A percentile compares a stretch with the other conserved stretches of the same genome.
These are phyloP conservation scores for Pseudocohnilembus persalinus DNA, from an alignment of 169 alveolate genomes.

Conservation along the genomic window DNA sequence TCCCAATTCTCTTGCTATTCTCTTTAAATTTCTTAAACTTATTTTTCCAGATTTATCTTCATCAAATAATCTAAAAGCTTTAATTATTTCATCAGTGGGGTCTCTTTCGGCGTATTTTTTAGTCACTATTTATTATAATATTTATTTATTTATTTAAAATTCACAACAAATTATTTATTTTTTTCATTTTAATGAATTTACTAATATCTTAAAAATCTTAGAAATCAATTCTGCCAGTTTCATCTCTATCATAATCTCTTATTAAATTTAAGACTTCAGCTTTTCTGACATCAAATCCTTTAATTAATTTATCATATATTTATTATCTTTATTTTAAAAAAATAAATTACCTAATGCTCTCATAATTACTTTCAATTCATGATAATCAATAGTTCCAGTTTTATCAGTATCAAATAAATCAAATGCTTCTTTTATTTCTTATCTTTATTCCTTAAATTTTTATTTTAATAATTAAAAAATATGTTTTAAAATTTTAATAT, in stretches of 20 bases:
- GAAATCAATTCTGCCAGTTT: constrained; percentile 64
- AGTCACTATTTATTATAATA: constrained; percentile 53
- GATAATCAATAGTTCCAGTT: constrained; percentile 87
- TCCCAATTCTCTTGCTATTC: constrained; percentile 98
- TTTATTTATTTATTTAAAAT: no score
- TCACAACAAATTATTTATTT: not conserved
- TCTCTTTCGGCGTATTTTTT: constrained; percentile 64
- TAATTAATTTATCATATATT: not conserved
- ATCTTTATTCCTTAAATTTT: constrained; percentile 90
- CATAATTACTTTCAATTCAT: constrained; percentile 73
- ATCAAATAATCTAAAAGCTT: constrained; percentile 72
- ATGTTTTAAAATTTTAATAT: no score
- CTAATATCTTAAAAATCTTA: constrained; percentile 61
- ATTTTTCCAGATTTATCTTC: constrained; percentile 75
- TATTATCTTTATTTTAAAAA: no score
- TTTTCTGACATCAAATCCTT: constrained; percentile 69
- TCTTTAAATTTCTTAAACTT: constrained; percentile 88
- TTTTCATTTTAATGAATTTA: not conserved
- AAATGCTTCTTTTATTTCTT: constrained; percentile 97
- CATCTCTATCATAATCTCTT: constrained; percentile 71
- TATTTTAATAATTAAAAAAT: not conserved
- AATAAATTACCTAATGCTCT: constrained; percentile 56
- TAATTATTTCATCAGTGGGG: constrained; percentile 70
- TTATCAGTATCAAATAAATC: constrained; percentile 97
- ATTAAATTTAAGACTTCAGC: constrained; percentile 62